Percentiles rank a stretch among this genome's conserved stretches.
phyloP scores from a whole-genome alignment of 768 basidiomycete species.

The Coprinellus micaceus region DNA sequence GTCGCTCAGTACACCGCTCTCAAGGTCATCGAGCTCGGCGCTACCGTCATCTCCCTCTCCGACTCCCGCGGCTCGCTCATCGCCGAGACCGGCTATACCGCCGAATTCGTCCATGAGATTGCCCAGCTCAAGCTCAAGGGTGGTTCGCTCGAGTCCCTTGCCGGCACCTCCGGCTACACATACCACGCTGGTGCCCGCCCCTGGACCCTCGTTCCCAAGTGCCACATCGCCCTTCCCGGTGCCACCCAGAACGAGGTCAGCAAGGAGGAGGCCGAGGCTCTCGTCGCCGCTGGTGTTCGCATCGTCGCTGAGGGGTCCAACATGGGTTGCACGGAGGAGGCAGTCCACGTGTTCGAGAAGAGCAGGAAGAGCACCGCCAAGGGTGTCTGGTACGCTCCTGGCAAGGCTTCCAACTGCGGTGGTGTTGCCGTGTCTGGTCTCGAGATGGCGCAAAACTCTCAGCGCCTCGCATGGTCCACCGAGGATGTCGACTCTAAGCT shows the following conservation, averaged over 20 bases:
- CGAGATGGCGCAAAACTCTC: conserved; percentile 79
- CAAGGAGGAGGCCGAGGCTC: conserved; percentile 63
- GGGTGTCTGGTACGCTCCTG: conserved; percentile 70
- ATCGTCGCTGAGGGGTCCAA: conserved; percentile 77
- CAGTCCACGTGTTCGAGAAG: conserved; percentile 67
- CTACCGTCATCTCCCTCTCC: conserved; percentile 64
- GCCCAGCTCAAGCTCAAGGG: conserved; percentile 54
- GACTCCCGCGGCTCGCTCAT: conserved; percentile 73
- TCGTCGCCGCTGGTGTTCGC: conserved; percentile 63
- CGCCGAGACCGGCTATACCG: conserved; percentile 54
- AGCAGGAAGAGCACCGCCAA: conserved; percentile 47
- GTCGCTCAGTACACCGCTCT: conserved; percentile 74
- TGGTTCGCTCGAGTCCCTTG: conserved; percentile 39
- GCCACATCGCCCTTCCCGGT: conserved; percentile 67
- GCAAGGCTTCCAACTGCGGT: conserved; percentile 66
- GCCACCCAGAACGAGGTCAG: conserved; percentile 73
- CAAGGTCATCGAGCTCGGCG: conserved; percentile 75
- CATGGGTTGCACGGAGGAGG: conserved; percentile 74
- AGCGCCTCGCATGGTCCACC: conserved; percentile 58
- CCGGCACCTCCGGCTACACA: conserved; percentile 37
- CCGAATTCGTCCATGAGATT: conserved; percentile 49
- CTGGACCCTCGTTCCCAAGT: conserved; percentile 60
- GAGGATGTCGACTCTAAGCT: conserved; percentile 66
- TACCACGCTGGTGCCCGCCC: conserved; percentile 58
- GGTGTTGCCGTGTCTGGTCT: conserved; percentile 77